A percentile compares a stretch with the other conserved stretches of the same genome.
These are phyloP conservation scores for Aspergillus biplanus DNA, from an alignment of 495 filamentous ascomycete species.

Conservation along the genomic window DNA sequence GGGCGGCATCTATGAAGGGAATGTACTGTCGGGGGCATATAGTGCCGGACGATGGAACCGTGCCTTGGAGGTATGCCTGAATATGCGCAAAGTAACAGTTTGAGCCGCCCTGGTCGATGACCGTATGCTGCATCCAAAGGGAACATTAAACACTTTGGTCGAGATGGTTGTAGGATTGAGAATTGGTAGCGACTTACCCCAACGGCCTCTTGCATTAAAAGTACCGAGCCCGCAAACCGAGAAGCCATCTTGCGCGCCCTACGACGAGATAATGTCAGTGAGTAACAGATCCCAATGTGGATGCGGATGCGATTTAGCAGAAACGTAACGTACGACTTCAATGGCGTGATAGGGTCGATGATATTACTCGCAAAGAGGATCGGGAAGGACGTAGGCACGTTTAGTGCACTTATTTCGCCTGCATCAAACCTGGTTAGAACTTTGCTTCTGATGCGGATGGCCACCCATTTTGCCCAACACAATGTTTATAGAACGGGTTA, in stretches of 20 bases:
- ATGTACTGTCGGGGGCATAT: slow-evolving; percentile 17
- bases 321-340: slow-evolving; percentile 30
- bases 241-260: slow-evolving; percentile 56
- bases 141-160: slow-evolving; percentile 18
- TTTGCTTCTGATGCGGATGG: slow-evolving; percentile 13
- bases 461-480: slow-evolving; percentile 10
- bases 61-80: slow-evolving; percentile 22
- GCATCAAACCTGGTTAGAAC: slow-evolving; percentile 24
- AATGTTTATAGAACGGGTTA: slow-evolving; percentile 11
- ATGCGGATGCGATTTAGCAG: slow-evolving; percentile 8
- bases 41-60: slow-evolving; percentile 13
- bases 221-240: slow-evolving; percentile 24
- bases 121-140: slow-evolving; percentile 23
- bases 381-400: slow-evolving; percentile 47
- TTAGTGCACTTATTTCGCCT: slow-evolving; percentile 26
- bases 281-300: neutral
- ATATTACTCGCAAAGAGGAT: slow-evolving; percentile 55
- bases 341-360: slow-evolving; percentile 55
- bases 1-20: slow-evolving; percentile 17
- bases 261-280: slow-evolving; percentile 18
- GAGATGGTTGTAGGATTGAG: slow-evolving; percentile 13
- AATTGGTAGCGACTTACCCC: slow-evolving; percentile 24
- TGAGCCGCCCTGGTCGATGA: slow-evolving; percentile 17
- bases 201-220: slow-evolving; percentile 30
- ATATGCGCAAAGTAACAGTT: slow-evolving; percentile 14